Evolutionary conservation across 306 rosid genomes (phyloP), one percentile per base, ranked within the genome.

Genomic region (Citrullus mucosospermus): DNA sequence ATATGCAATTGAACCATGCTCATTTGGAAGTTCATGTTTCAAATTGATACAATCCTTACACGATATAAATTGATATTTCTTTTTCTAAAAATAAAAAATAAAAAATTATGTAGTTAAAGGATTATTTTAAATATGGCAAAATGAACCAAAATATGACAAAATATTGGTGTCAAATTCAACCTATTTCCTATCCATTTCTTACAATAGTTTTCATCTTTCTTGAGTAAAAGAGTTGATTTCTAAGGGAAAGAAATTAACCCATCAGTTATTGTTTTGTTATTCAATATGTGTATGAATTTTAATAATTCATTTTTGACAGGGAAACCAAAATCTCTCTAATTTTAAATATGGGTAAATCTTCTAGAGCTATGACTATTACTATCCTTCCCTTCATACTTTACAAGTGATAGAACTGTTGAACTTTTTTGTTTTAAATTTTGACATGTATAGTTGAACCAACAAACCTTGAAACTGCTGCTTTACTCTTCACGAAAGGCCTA

Each of bases 401-500:
- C 22, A 41, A 41, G 18, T 9, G 54, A 70, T 12, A 46, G 25
- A 51, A 28, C n/a, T 44, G 76, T 15, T 70, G 58, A 53, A 11
- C 28, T 46, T 77, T 81, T 84, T 61, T 48, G 34, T 67, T 61
- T 25, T 38, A 32, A 38, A 79, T 56, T 82, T 46, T 63, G 56
- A 67, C 75, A 59, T 76, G 63, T 78, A 76, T 41, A 88, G 90
- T 22, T 66, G 72, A 74, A 59, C 63, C 73, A 6, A 82, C 57
- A 39, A 87, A 93, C 75, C 20, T 85, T 18, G 97, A 93, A 62
- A 60, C 55, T 63, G 89, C 80, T 75, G 75, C 30, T n/a, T 78
- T 81, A 9, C 77, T 44, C 86, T 58, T 72, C 77, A 54, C 39
- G 51, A 5, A 91, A 89, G 81, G 88, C 85, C 5, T 84, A 84